A percentile compares a stretch with the other conserved stretches of the same genome.
Evolutionary conservation across 2,329 filamentous ascomycete genomes (phyloP).

Genomic region (Pochonia chlamydosporia): DNA sequence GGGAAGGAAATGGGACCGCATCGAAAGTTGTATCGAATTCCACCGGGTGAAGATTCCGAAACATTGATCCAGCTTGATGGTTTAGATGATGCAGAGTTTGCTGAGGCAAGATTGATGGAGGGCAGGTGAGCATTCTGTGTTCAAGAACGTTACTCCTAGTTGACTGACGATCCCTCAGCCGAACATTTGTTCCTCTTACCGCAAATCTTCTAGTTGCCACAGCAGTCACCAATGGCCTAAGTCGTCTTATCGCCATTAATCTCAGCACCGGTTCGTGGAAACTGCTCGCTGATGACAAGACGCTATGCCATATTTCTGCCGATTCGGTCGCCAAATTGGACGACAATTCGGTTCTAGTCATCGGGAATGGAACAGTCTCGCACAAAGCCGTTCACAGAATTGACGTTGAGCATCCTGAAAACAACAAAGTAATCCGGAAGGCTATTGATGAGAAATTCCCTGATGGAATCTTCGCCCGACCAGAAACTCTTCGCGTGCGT

Average conservation of each 20-base stretch:
- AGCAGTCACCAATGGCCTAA: conserved; percentile 24
- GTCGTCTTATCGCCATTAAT: conserved; percentile 32
- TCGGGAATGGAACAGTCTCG: conserved; percentile 27
- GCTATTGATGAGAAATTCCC: conserved; percentile 28
- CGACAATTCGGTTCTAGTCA: conserved; percentile 28
- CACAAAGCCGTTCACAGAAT: conserved; percentile 30
- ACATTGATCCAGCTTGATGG: conserved; percentile 27
- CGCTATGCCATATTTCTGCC: conserved; percentile 25
- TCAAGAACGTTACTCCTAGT: too few relatives aligned
- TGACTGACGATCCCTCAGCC: conserved; percentile 20
- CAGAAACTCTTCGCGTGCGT: conserved; percentile 27
- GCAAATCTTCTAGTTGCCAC: conserved; percentile 27
- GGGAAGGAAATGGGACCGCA: conserved; percentile 39
- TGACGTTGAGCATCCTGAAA: conserved; percentile 18
- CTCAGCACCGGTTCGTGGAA: conserved; percentile 24
- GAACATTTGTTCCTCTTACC: conserved; percentile 33
- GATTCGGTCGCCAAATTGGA: conserved; percentile 29
- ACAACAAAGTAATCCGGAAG: conserved; percentile 23
- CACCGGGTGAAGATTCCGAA: conserved; percentile 18
- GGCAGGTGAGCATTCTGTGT: conserved; percentile 26
- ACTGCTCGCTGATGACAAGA: conserved; percentile 21
- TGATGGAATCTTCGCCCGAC: conserved; percentile 26
- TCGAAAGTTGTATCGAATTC: conserved; percentile 40
- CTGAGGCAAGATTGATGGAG: conserved; percentile 23
- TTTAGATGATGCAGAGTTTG: conserved; percentile 36